A percentile compares a stretch with the other conserved stretches of the same genome.
These are phyloP conservation scores for Neoascochyta sp. DNA, from an alignment of 2,329 filamentous ascomycete genomes.

Conservation along the genomic window DNA sequence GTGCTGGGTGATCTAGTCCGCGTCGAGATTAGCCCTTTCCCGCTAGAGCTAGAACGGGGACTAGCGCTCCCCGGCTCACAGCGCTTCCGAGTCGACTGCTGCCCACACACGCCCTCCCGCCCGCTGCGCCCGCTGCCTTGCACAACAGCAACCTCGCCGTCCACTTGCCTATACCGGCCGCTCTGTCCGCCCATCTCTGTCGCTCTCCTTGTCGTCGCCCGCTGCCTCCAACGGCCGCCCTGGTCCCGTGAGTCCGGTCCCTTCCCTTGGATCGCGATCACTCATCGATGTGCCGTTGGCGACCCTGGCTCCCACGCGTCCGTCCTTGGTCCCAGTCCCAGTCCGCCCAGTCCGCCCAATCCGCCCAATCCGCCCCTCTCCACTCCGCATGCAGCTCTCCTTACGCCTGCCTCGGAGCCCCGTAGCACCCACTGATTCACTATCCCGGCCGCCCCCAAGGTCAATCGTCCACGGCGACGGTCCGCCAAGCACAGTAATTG, in stretches of 20 bases:
- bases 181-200: slow-evolving; percentile 6
- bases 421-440: slow-evolving; percentile 11
- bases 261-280: too few species aligned
- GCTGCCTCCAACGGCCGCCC: slow-evolving; percentile 22
- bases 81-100: slow-evolving; percentile 19
- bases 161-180: slow-evolving; percentile 11
- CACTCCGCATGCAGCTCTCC: slow-evolving; percentile 1
- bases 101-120: too few species aligned
- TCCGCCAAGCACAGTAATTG: slow-evolving; percentile 4
- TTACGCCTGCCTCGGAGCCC: too few species aligned
- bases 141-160: slow-evolving; percentile 25
- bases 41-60: too few species aligned
- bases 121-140: slow-evolving; percentile 10
- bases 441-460: slow-evolving; percentile 2
- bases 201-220: slow-evolving; percentile 10
- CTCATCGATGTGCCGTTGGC: too few species aligned
- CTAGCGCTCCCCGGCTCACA: slow-evolving; percentile 18
- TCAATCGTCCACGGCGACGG: slow-evolving; percentile 9
- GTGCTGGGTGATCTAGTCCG: too few species aligned
- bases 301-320: too few species aligned
- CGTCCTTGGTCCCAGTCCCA: too few species aligned
- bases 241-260: too few species aligned
- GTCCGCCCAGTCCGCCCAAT: too few species aligned
- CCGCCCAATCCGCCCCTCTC: too few species aligned
- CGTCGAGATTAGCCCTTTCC: too few species aligned